phyloP scores from a whole-genome alignment of 352 stramenopile species.

The Phytopythium cucurbitacearum region DNA sequence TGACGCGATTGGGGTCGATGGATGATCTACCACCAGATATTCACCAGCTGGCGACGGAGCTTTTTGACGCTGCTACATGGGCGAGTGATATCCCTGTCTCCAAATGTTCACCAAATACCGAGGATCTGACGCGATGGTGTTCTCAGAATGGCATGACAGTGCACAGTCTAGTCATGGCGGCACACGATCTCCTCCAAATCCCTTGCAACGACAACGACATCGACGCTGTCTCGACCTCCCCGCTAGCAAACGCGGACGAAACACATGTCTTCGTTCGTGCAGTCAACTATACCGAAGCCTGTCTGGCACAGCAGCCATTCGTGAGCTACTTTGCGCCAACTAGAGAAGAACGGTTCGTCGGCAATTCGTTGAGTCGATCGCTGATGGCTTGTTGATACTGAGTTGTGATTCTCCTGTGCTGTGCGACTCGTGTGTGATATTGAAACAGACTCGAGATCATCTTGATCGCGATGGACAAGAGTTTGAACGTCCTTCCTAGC shows the following conservation, averaged over 20 bases:
- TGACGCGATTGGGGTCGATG: background rate
- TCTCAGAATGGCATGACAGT: background rate
- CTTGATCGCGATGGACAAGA: constrained; percentile 14
- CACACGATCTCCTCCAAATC: constrained; percentile 4
- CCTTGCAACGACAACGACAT: background rate
- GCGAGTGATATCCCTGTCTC: too few species aligned
- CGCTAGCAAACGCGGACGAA: background rate
- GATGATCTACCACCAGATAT: constrained; percentile 3
- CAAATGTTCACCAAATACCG: too few species aligned
- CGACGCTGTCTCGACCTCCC: constrained; percentile 6
- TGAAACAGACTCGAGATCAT: constrained; percentile 18
- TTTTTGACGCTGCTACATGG: too few species aligned
- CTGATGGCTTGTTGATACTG: background rate
- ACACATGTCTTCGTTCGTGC: constrained; percentile 6
- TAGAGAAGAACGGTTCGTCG: constrained; percentile 15
- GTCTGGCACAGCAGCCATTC: constrained; percentile 3
- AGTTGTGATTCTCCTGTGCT: background rate
- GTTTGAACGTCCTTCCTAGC: constrained; percentile 4
- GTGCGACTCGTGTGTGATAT: too few species aligned
- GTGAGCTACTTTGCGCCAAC: constrained; percentile 9
- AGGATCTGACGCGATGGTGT: too few species aligned
- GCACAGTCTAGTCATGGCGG: constrained; percentile 6
- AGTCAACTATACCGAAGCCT: constrained; percentile 10
- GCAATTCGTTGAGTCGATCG: background rate
- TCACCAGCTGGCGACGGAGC: background rate